phyloP scores from a whole-genome alignment of 495 filamentous ascomycete genomes.

The Baudoinia panamericana region DNA sequence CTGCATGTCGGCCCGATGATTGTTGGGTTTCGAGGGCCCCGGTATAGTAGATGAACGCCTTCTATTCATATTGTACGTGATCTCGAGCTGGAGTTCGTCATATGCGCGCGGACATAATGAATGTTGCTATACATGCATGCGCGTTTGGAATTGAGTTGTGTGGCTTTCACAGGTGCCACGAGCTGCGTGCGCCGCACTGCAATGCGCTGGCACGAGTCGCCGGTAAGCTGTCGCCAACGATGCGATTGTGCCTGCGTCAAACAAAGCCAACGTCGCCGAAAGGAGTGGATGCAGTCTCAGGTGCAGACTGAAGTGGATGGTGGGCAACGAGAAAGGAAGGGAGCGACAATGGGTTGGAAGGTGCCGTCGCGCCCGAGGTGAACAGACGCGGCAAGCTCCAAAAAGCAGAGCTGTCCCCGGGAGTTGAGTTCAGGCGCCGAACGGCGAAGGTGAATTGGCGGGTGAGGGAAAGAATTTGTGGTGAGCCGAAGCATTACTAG shows the following conservation, averaged over 20 bases:
- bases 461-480: slow-evolving; percentile 1
- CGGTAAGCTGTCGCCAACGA: too few relatives aligned
- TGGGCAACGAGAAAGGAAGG: too few relatives aligned
- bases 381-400: not conserved
- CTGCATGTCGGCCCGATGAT: slow-evolving; percentile 2
- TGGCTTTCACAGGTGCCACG: slow-evolving; percentile 12
- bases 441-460: not conserved
- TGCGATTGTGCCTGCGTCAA: too few relatives aligned
- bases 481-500: not conserved
- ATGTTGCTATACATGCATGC: slow-evolving; percentile 6
- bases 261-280: too few relatives aligned
- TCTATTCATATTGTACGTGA: slow-evolving; percentile 10
- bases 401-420: slow-evolving; percentile 4
- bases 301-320: too few relatives aligned
- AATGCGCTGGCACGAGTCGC: slow-evolving; percentile 15
- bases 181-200: slow-evolving; percentile 1
- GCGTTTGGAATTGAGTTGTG: slow-evolving; percentile 5
- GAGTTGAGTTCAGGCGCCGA: not conserved
- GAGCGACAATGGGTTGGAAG: not conserved
- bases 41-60: slow-evolving; percentile 14
- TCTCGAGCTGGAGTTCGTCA: not conserved
- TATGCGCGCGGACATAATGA: not conserved
- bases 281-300: too few relatives aligned
- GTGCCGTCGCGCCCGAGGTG: not conserved
- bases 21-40: slow-evolving; percentile 1